A percentile compares a stretch with the other conserved stretches of the same genome.
Evolutionary conservation across 129 eudicot species (phyloP).

Genomic region (Calendula officinalis): DNA sequence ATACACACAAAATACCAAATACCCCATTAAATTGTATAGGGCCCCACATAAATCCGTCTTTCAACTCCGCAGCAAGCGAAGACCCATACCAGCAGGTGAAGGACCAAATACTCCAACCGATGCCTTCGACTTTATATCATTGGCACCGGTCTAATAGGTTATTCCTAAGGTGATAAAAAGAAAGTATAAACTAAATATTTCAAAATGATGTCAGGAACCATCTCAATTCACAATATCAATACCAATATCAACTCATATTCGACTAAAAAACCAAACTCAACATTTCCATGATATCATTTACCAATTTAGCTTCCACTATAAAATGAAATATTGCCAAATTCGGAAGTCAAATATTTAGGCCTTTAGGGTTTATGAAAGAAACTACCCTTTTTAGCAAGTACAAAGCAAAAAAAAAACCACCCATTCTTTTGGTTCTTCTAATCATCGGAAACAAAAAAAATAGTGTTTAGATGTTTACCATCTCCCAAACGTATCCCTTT

Average conservation of each 20-base stretch:
- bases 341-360: constrained; percentile 26
- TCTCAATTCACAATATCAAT: too few relatives aligned
- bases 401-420: constrained; percentile 23
- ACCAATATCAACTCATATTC: not conserved
- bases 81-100: too few relatives aligned
- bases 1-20: too few relatives aligned
- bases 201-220: not conserved
- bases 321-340: constrained; percentile 9
- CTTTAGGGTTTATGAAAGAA: constrained; percentile 29
- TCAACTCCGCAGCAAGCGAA: too few relatives aligned
- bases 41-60: too few relatives aligned
- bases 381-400: constrained; percentile 19
- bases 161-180: not conserved
- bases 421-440: constrained; percentile 7
- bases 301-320: constrained; percentile 8
- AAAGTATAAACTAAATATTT: not conserved
- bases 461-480: not conserved
- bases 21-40: too few relatives aligned
- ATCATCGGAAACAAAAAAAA: constrained; percentile 20
- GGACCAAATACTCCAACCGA: too few relatives aligned
- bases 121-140: too few relatives aligned
- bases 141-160: too few relatives aligned
- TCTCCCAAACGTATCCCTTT: constrained; percentile 25
- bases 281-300: constrained; percentile 12
- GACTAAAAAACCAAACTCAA: not conserved